A percentile compares a stretch with the other conserved stretches of the same genome.
Conservation (phyloP, 345 rosid genomes). For the Gossypium thurberi region DNA sequence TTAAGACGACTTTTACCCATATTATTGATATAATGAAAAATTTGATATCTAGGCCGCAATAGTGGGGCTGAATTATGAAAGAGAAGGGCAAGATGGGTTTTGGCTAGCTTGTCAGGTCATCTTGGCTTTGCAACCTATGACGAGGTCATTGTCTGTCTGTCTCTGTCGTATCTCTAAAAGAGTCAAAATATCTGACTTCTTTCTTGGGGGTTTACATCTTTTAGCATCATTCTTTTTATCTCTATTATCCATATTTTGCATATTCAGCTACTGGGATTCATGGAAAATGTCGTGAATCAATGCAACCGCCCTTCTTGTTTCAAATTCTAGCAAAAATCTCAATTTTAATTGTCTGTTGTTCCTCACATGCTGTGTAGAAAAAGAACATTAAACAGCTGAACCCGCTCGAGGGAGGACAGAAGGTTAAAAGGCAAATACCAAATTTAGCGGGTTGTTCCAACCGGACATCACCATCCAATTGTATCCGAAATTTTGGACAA, state of each 20-base stretch:
- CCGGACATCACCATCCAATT: no score
- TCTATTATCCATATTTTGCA: neutral
- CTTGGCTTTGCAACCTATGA: neutral
- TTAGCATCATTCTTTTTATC: neutral
- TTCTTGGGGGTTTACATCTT: neutral
- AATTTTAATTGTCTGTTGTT: neutral
- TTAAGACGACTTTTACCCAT: neutral
- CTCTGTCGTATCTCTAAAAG: neutral
- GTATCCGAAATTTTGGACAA: no score
- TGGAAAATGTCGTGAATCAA: neutral
- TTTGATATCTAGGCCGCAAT: neutral
- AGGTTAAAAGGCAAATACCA: neutral
- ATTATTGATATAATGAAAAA: neutral
- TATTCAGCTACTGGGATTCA: neutral
- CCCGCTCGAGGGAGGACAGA: neutral
- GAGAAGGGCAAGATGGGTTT: neutral
- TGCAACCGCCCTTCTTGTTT: neutral
- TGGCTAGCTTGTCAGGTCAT: constrained; percentile 1
- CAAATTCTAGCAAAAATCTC: neutral
- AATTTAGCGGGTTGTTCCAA: no score
- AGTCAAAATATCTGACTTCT: neutral
- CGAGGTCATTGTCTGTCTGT: neutral
- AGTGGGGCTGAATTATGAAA: neutral
- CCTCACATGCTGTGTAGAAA: neutral
- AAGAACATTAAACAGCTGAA: neutral